Evolutionary conservation across 768 basidiomycete genomes (phyloP).

Genomic region (Clavulina sp.): DNA sequence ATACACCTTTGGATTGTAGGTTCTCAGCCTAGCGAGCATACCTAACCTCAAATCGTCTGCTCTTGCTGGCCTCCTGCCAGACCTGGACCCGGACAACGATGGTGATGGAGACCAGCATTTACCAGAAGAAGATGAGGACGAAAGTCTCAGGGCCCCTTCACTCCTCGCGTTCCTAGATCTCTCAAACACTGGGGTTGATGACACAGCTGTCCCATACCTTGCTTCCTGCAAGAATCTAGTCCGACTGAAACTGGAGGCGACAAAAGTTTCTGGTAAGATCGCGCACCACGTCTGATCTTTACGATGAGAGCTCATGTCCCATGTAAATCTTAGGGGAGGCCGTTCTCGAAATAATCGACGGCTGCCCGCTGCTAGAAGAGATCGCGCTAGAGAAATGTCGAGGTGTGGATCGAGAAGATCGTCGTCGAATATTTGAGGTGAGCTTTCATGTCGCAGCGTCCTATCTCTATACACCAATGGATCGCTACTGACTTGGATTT

Average conservation of each 20-base stretch:
- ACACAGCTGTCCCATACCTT: constrained; percentile 35
- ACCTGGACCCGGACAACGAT: not conserved
- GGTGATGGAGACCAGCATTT: no score
- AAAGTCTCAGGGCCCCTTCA: constrained; percentile 15
- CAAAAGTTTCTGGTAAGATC: constrained; percentile 41
- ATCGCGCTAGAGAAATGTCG: constrained; percentile 52
- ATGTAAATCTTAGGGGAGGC: constrained; percentile 27
- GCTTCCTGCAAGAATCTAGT: constrained; percentile 32
- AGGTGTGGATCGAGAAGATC: constrained; percentile 37
- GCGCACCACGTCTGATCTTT: not conserved
- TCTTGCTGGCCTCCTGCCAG: constrained; percentile 31
- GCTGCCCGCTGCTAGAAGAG: constrained; percentile 33
- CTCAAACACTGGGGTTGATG: constrained; percentile 45
- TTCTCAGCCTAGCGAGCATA: constrained; percentile 41
- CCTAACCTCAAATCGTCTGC: constrained; percentile 32
- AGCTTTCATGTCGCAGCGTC: no score
- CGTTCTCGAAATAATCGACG: constrained; percentile 39
- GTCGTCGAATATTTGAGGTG: constrained; percentile 53
- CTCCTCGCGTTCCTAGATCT: constrained; percentile 33
- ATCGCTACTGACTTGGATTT: no score
- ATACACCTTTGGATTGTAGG: constrained; percentile 27
- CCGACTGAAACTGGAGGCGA: constrained; percentile 36
- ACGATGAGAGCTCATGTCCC: not conserved
- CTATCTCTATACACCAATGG: no score
- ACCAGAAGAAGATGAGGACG: constrained; percentile 11